A percentile compares a stretch with the other conserved stretches of the same genome.
Conservation (phyloP, 345 rosid species). For the Mercurialis annua region DNA sequence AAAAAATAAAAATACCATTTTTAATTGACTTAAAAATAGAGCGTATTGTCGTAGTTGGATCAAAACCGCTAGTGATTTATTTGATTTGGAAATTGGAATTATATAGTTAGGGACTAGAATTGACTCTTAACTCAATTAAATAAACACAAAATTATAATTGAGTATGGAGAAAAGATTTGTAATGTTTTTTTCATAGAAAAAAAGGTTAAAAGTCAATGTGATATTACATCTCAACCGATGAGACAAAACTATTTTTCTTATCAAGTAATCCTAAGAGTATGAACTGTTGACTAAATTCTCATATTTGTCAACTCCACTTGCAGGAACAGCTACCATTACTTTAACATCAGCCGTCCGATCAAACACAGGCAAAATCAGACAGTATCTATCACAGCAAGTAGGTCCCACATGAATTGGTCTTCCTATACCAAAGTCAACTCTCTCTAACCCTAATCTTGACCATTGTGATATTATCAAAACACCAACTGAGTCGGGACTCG, state of each 20-base stretch:
- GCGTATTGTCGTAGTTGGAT: too few relatives aligned
- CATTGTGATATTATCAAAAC: slow-evolving; percentile 75
- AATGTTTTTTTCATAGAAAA: too few relatives aligned
- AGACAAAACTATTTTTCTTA: not conserved
- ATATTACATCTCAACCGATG: slow-evolving; percentile 34
- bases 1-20: too few relatives aligned
- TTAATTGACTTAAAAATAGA: too few relatives aligned
- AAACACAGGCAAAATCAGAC: slow-evolving; percentile 62
- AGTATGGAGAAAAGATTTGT: too few relatives aligned
- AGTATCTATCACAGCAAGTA: slow-evolving; percentile 66
- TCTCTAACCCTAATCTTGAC: slow-evolving; percentile 82
- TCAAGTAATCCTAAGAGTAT: slow-evolving; percentile 23
- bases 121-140: too few relatives aligned
- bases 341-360: slow-evolving; percentile 54
- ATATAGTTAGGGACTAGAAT: too few relatives aligned
- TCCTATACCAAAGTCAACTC: slow-evolving; percentile 75
- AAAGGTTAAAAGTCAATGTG: slow-evolving; percentile 26
- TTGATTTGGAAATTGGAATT: too few relatives aligned
- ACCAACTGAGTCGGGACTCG: slow-evolving; percentile 68
- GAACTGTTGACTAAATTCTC: slow-evolving; percentile 49
- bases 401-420: slow-evolving; percentile 66
- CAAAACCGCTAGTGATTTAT: too few relatives aligned
- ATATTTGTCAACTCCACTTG: slow-evolving; percentile 50
- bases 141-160: too few relatives aligned
- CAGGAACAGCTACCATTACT: slow-evolving; percentile 76